Percentiles rank a stretch among this genome's conserved stretches.
Conservation (phyloP, 306 rosid genomes). For the Oemleria cerasiformis region DNA sequence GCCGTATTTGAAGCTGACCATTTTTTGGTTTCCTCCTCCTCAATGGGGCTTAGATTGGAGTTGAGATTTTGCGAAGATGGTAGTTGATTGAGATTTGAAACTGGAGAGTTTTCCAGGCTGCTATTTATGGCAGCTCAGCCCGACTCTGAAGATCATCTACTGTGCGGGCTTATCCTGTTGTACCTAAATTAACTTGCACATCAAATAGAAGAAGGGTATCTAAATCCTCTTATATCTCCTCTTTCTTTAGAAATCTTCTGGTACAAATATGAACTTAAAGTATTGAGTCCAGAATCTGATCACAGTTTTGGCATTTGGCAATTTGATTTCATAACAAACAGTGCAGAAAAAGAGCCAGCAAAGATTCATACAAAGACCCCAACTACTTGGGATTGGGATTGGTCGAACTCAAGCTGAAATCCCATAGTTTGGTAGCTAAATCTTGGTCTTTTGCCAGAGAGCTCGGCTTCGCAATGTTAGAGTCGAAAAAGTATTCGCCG, state of each 20-base stretch:
- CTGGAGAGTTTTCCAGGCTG: constrained; percentile 17
- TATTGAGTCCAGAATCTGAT: neutral
- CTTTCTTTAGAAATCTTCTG: neutral
- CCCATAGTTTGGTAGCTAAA: constrained; percentile 64
- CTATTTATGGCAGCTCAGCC: constrained; percentile 4
- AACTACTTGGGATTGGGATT: constrained; percentile 2
- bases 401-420: constrained; percentile 60
- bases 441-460: constrained; percentile 52
- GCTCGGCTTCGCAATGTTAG: constrained; percentile 50
- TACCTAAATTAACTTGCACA: constrained; percentile 20
- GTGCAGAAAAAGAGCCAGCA: neutral
- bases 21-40: too few relatives aligned
- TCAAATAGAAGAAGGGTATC: constrained; percentile 24
- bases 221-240: constrained; percentile 7
- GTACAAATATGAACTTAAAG: neutral
- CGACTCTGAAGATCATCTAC: constrained; percentile 6
- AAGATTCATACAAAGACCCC: too few relatives aligned
- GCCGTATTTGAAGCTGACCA: neutral
- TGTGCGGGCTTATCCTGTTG: constrained; percentile 6
- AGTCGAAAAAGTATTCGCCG: constrained; percentile 59
- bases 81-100: neutral
- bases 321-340: neutral
- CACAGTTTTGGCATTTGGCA: neutral
- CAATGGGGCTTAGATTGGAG: constrained; percentile 14
- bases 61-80: constrained; percentile 19